Base-by-base conservation (phyloP, 805 yeast genomes). In the Starmerella sirachaensis region DNA sequence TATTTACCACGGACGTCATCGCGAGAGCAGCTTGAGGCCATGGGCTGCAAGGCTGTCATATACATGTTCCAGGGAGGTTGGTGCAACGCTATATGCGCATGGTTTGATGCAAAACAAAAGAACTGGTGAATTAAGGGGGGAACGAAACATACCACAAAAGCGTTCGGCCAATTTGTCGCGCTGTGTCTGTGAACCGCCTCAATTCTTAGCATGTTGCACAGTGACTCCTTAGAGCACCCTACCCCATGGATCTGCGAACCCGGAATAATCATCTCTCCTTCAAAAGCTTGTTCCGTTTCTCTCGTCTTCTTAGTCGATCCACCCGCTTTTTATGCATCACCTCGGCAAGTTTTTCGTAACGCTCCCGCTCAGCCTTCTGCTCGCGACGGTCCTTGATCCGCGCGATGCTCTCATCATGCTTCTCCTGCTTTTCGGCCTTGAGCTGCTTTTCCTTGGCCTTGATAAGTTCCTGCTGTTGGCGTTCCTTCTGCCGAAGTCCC, bases 241-340 rank as follows among this genome's bases (percentile, higher is more conserved):
- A n/a, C n/a, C n/a, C n/a, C n/a, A n/a, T n/a, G n/a, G 11, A 28
- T 16, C 31, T 14, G 16, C n/a, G n/a, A 9, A 9, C 11, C 11
- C 8, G 9, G 29, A 19, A 6, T 8, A 9, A 18, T 40, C 49
- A 80, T 60, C 96, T 94, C 56, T 86, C 97, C 58, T 78, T 84
- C 57, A 86, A 74, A 53, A 85, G 65, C 64, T 88, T 88, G 65
- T 86, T 88, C 63, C 97, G 77, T 78, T 88, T 88, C 57, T 88
- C 98, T 56, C 79, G 76, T 65, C 79, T 77, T 63, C 80, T 77
- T 63, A 88, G 58, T 61, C 98, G 73, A 47, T 85, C 97, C 28
- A 85, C 81, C 65, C 75, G 80, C 76, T 85, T 86, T 29, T 79
- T 79, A 56, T 84, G 88, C 94, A 88, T 82, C 61, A 79, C 83